Conservation (phyloP, 768 basidiomycete genomes). For the Asterophora parasitica region DNA sequence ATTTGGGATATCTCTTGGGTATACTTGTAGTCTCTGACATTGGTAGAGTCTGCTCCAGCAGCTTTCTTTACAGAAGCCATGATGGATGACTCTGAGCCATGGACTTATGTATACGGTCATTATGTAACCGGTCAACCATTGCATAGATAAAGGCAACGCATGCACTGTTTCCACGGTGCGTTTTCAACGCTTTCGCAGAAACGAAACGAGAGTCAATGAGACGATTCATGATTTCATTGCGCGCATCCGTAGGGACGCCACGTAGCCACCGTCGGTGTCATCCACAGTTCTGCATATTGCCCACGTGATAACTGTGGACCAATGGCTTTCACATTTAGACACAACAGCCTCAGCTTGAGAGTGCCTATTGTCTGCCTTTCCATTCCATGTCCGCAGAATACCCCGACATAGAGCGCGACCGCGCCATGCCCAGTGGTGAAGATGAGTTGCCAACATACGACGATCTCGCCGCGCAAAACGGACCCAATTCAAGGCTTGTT, state of each 20-base stretch:
- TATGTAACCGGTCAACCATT: too few species aligned
- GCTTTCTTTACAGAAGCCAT: slow-evolving; percentile 16
- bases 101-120: too few species aligned
- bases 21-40: slow-evolving; percentile 74
- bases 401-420: slow-evolving; percentile 41
- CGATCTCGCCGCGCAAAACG: slow-evolving; percentile 69
- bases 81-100: neutral
- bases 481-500: slow-evolving; percentile 73
- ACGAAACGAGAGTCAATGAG: too few species aligned
- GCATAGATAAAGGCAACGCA: too few species aligned
- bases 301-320: slow-evolving; percentile 2
- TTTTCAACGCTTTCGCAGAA: too few species aligned
- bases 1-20: slow-evolving; percentile 91
- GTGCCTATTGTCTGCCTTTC: neutral
- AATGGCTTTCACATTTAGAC: slow-evolving; percentile 3
- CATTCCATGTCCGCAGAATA: slow-evolving; percentile 18
- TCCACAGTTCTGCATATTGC: neutral
- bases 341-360: neutral
- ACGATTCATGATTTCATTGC: too few species aligned
- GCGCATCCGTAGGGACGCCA: too few species aligned
- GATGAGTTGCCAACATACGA: slow-evolving; percentile 76
- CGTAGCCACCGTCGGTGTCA: too few species aligned
- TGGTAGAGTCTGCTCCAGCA: slow-evolving; percentile 13
- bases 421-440: slow-evolving; percentile 23
- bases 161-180: too few species aligned